Evolutionary conservation across 2,329 filamentous ascomycete species (phyloP).

Genomic region (Botrytis deweyae): DNA sequence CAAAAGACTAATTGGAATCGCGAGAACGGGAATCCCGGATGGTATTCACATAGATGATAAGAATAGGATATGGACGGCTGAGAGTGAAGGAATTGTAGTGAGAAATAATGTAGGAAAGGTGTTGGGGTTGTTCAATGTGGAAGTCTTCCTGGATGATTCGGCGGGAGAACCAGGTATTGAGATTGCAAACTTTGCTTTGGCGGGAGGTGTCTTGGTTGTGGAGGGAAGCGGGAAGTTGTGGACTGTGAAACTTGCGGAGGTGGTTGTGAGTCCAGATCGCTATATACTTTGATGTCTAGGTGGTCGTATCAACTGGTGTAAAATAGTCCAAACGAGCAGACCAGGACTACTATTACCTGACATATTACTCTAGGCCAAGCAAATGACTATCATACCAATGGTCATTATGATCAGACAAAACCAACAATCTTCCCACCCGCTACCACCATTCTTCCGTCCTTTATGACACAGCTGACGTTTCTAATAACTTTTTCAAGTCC

Average conservation of each 20-base stretch:
- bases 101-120: neutral
- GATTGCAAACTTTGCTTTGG: slow-evolving; percentile 17
- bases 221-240: neutral
- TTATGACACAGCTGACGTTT: neutral
- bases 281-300: neutral
- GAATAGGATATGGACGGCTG: slow-evolving; percentile 12
- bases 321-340: neutral
- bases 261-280: neutral
- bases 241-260: slow-evolving; percentile 6
- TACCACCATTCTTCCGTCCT: slow-evolving; percentile 4
- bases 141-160: neutral
- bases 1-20: neutral
- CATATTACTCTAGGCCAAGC: neutral
- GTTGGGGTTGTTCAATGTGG: slow-evolving; percentile 12
- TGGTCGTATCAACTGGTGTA: neutral
- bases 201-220: slow-evolving; percentile 5
- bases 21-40: slow-evolving; percentile 13
- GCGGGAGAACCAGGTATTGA: neutral
- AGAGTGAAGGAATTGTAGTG: slow-evolving; percentile 7
- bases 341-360: neutral
- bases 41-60: slow-evolving; percentile 17
- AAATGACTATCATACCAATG: neutral
- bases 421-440: slow-evolving; percentile 1
- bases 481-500: neutral
- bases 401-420: neutral